Base-by-base conservation (phyloP, 192 early-diverging fungal species). In the Entomortierella chlamydospora region DNA sequence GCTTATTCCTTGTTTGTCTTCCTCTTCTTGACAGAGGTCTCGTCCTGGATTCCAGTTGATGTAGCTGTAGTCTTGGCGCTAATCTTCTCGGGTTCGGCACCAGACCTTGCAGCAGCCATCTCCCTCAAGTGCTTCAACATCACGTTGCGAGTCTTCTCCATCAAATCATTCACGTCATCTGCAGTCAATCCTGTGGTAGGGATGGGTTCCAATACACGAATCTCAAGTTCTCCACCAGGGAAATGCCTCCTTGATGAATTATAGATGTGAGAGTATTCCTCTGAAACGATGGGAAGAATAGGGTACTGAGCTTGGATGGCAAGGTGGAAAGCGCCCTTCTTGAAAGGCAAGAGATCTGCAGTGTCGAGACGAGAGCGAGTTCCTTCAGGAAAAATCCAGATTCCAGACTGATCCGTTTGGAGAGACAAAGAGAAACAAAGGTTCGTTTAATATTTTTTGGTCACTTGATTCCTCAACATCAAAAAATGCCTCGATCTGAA, bases 291-390 rank as follows among this genome's bases (percentile, higher is more conserved):
- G 17, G 96, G 96, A 22, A 97, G 87, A 68, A 99, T 91, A 20
- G 97, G 97, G 0, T 94, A 89, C 22, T 85, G 84, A 1, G 92
- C 90, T 81, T 94, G 94, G 60, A 94, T 91, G 13, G 97, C 96
- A 70, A 97, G 77, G 53, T 97, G 94, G 83, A 99, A 99, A 10
- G 95, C 97, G 13, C 97, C 97, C 87, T 97, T 98, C 83, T 99
- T 99, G 82, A 99, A 97, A 9, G 94, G 94, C 47, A 97, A 82
- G 56, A 99, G 61, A 53, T 91, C 67, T 39, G 90, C 87, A 31
- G 88, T 86, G n/a, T 81, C 77, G 42, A 90, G 88, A 64, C 88
- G 91, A 20, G 92, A 92, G 55, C 96, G 92, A 20, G 92, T 97
- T 55, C 96, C 97, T 83, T 97, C 96, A 54, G 96, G 96, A 74